Evolutionary conservation across 345 rosid species (phyloP).

Genomic region (Draba incana): DNA sequence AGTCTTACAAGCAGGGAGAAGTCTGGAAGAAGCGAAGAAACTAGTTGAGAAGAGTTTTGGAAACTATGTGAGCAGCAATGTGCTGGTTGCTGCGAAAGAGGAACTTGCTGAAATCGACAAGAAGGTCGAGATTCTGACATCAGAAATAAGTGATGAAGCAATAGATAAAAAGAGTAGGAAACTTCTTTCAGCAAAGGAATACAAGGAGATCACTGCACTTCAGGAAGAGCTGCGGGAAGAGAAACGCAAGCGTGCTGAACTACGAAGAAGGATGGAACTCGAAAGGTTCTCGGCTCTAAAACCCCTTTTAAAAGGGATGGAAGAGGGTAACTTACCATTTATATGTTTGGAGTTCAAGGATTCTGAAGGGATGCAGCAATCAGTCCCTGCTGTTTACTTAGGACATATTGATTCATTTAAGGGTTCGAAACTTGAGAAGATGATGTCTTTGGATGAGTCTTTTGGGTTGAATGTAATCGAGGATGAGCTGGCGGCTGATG

Average conservation of each 20-base stretch:
- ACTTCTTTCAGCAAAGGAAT: slow-evolving; percentile 62
- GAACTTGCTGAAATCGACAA: slow-evolving; percentile 76
- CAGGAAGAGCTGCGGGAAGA: slow-evolving; percentile 75
- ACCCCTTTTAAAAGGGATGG: slow-evolving; percentile 62
- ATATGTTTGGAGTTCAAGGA: slow-evolving; percentile 80
- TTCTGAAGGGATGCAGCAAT: slow-evolving; percentile 72
- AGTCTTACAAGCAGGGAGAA: slow-evolving; percentile 67
- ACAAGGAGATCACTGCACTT: slow-evolving; percentile 73
- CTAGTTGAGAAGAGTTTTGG: slow-evolving; percentile 96
- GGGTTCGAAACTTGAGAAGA: slow-evolving; percentile 51
- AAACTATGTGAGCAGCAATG: slow-evolving; percentile 92
- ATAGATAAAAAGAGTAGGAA: slow-evolving; percentile 78
- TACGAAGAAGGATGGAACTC: slow-evolving; percentile 64
- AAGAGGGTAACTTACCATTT: slow-evolving; percentile 75
- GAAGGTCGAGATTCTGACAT: slow-evolving; percentile 67
- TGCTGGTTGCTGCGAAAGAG: slow-evolving; percentile 87
- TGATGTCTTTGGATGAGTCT: slow-evolving; percentile 48
- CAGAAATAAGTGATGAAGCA: slow-evolving; percentile 76
- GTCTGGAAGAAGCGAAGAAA: slow-evolving; percentile 89
- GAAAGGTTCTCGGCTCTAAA: slow-evolving; percentile 72
- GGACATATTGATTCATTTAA: slow-evolving; percentile 63
- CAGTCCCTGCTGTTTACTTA: slow-evolving; percentile 74
- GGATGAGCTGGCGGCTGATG: slow-evolving; percentile 39
- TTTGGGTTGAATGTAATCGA: slow-evolving; percentile 41
- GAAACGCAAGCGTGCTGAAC: slow-evolving; percentile 63